phyloP scores from a whole-genome alignment of 163 green algal species.

The Picocystis sp. region DNA sequence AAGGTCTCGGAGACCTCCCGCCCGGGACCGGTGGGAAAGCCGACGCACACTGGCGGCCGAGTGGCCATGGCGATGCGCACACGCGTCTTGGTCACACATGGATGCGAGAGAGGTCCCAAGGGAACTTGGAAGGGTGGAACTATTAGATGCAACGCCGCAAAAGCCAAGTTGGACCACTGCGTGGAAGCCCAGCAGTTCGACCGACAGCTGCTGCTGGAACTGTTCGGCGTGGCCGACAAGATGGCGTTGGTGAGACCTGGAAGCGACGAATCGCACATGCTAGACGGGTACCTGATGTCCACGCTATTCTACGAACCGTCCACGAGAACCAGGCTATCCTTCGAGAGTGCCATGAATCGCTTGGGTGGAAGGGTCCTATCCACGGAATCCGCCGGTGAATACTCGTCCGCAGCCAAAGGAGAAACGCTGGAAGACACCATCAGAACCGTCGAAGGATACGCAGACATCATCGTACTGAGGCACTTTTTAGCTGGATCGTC shows the following conservation, averaged over 20 bases:
- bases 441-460: constrained; percentile 87
- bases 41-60: too few species aligned
- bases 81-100: too few species aligned
- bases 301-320: constrained; percentile 99
- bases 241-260: constrained; percentile 61
- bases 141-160: too few species aligned
- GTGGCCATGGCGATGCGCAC: too few species aligned
- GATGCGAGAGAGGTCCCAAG: too few species aligned
- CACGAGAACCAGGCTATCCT: constrained; percentile 88
- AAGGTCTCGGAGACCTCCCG: too few species aligned
- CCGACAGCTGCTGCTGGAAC: constrained; percentile 46
- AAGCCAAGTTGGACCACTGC: constrained; percentile 46
- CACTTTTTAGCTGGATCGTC: constrained; percentile 76
- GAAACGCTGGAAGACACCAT: constrained; percentile 71
- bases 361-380: constrained; percentile 87
- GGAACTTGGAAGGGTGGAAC: too few species aligned
- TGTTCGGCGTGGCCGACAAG: constrained; percentile 70
- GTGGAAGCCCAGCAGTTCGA: constrained; percentile 88
- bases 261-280: constrained; percentile 30
- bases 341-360: constrained; percentile 85
- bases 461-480: constrained; percentile 89
- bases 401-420: constrained; percentile 81
- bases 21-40: too few species aligned
- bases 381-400: constrained; percentile 90
- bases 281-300: constrained; percentile 88